Base-by-base conservation (phyloP, 257 asterid genomes). In the Nicotiana attenuata region DNA sequence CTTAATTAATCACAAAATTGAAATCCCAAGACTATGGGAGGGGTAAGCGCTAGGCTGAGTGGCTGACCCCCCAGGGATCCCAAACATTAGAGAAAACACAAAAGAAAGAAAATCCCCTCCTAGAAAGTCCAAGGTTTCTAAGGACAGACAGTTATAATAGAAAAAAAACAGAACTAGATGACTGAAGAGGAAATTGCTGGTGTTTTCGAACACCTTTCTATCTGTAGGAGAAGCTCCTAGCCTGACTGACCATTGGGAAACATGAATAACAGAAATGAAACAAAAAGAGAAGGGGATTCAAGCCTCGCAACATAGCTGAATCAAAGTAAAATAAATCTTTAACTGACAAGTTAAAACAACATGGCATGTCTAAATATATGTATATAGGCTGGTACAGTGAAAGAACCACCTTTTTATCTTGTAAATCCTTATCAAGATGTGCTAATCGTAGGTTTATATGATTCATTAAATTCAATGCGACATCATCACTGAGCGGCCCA, bases 371-470 rank as follows among this genome's bases (percentile, higher is more conserved):
- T 73, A 47, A 47, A 24, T 50, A 24, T 24, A 15, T 50, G 79
- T 73, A 15, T 47, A 47, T 47, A 14, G 75, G 38, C 56, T 73
- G 83, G 38, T 26, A 71, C 45, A 52, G 79, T 78, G 64, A 83
- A 65, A 80, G 83, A 47, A 82, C 80, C 78, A 94, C 99, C 98
- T 92, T 94, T 86, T 92, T 92, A 75, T 89, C 93, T 69, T 85
- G 89, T 89, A 92, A 87, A 78, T 96, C 98, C 82, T 88, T 89
- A 57, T 82, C 83, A 28, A 91, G 85, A 76, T 88, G 90, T 86
- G 66, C 80, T 86, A 93, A 87, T 89, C 93, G 94, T 63, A 86
- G 87, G 67, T 81, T 82, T 55, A 96, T 86, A 81, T 92, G 91
- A 84, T 85, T 86, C 77, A 89, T 84, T 87, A 94, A 95, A 88